Base-by-base conservation (phyloP, 1,284 basidiomycete genomes). In the Erythrobasidium hasegawianum region DNA sequence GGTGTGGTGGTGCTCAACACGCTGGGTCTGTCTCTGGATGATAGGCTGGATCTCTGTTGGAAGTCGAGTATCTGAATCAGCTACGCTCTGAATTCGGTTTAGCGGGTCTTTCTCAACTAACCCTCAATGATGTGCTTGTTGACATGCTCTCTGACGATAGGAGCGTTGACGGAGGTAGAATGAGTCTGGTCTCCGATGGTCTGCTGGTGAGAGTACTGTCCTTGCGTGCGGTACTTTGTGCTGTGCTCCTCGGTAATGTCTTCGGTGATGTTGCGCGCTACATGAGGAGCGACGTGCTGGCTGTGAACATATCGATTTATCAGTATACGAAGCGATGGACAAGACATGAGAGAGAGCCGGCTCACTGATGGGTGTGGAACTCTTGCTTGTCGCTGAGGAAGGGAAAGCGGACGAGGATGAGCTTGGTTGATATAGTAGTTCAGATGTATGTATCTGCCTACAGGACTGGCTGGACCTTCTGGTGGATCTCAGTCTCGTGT, bases 1-100 rank as follows among this genome's bases (percentile, higher is more conserved):
- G 29, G 62, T 65, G 56, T 65, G 62, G 62, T 65, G 62, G 62
- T 65, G 62, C 62, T 65, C 62, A 24, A 58, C 56, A 8, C 56
- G 62, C 55, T 65, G 55, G 14, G 62, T 65, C 56, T 65, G 62
- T 52, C 62, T 41, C 53, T 65, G 50, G 47, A 65, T 58, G 62
- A 65, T 52, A 41, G 62, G 62, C 56, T 65, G 62, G 38, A 65
- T 58, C 56, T 65, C 62, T 27, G 33, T 33, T 33, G 5, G 33
- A 4, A 33, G 4, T 33, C 33, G 33, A 5, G 4, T 33, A 5
- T 33, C 33, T 11, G 33, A n/a, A n/a, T 33, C 33, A 33, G 33
- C 33, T 11, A 4, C 33, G 33, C 33, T 33, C 33, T 5, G n/a
- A n/a, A n/a, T n/a, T n/a, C n/a, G n/a, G n/a, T n/a, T n/a, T n/a